Evolutionary conservation across 805 yeast genomes (phyloP).

Genomic region (Pachysolen tannophilus): DNA sequence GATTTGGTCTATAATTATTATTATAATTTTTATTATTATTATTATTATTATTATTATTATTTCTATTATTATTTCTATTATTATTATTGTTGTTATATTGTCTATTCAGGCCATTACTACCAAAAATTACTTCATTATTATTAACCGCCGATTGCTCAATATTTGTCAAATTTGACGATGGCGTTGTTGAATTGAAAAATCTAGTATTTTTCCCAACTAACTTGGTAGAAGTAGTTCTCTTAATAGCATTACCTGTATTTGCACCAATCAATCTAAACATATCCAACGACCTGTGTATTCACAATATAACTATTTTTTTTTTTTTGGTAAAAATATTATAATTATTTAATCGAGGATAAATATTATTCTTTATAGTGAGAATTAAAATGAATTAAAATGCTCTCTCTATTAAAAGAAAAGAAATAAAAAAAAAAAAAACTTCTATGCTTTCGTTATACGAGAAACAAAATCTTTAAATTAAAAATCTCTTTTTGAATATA

Average conservation of each 20-base stretch:
- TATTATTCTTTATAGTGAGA: too few relatives aligned
- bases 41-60: constrained; percentile 9
- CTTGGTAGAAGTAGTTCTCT: constrained; percentile 8
- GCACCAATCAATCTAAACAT: constrained; percentile 9
- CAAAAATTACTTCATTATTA: constrained; percentile 4
- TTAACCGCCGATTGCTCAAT: constrained; percentile 13
- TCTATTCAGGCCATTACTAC: constrained; percentile 8
- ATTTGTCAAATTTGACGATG: constrained; percentile 8
- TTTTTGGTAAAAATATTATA: too few relatives aligned
- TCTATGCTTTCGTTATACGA: too few relatives aligned
- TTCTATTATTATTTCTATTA: constrained; percentile 9
- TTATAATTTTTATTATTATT: constrained; percentile 14
- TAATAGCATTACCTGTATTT: constrained; percentile 9
- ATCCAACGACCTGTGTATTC: too few relatives aligned
- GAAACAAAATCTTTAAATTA: too few relatives aligned
- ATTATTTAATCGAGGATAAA: too few relatives aligned
- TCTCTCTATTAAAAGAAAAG: too few relatives aligned
- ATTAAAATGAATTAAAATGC: too few relatives aligned
- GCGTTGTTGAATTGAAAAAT: constrained; percentile 6
- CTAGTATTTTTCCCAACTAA: constrained; percentile 5
- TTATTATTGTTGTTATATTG: constrained; percentile 13
- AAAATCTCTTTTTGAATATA: too few relatives aligned
- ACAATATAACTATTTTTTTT: too few relatives aligned
- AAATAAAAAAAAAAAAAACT: too few relatives aligned
- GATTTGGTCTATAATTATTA: constrained; percentile 1